Conservation (phyloP, 208 protist species). For the Phytomonas sp. region DNA sequence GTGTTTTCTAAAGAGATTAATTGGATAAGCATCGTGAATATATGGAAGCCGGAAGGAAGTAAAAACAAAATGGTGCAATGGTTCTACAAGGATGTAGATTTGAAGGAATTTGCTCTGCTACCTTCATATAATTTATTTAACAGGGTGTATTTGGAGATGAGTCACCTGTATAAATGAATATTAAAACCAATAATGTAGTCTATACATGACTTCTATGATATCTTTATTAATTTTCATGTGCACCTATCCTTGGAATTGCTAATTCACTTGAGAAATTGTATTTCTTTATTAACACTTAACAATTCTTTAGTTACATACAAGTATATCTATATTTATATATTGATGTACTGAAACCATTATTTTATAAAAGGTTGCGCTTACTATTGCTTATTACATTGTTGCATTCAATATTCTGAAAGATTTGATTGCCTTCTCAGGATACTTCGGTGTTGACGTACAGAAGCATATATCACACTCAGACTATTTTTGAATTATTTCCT, state of each 20-base stretch:
- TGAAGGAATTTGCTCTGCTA: background rate
- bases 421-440: conserved; percentile 5
- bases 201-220: background rate
- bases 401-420: conserved; percentile 10
- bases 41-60: background rate
- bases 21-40: background rate
- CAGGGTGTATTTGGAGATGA: background rate
- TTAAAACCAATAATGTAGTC: conserved; percentile 5
- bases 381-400: conserved; percentile 8
- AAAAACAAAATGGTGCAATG: background rate
- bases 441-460: background rate
- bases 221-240: background rate
- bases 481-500: conserved; percentile 1
- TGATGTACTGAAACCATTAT: conserved; percentile 4
- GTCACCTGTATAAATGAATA: background rate
- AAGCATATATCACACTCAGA: background rate
- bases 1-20: background rate
- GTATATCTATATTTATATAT: conserved; percentile 7
- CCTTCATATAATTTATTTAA: background rate
- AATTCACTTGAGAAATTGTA: background rate
- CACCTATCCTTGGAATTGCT: conserved; percentile 4
- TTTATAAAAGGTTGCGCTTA: conserved; percentile 5
- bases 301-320: background rate
- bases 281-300: background rate
- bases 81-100: background rate